A percentile compares a stretch with the other conserved stretches of the same genome.
phyloP scores from a whole-genome alignment of 805 yeast genomes.

The Schwanniomyces vanrijiae region DNA sequence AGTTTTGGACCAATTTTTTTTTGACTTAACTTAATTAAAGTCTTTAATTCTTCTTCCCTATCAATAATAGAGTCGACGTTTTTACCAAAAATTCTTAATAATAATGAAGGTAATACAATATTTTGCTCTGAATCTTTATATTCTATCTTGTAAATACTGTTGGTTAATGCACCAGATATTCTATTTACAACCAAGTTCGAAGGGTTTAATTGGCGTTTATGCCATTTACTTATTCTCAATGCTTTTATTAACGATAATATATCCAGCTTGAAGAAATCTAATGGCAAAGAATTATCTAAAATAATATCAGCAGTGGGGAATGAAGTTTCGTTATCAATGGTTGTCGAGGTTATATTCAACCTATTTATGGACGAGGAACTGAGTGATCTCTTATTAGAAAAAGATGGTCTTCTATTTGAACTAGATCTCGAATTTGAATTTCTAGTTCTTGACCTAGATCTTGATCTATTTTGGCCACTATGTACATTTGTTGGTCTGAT shows the following conservation, averaged over 20 bases:
- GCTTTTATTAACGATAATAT: constrained; percentile 62
- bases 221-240: constrained; percentile 79
- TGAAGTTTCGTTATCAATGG: constrained; percentile 29
- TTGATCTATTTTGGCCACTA: constrained; percentile 26
- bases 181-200: constrained; percentile 54
- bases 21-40: constrained; percentile 69
- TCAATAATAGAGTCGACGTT: constrained; percentile 85
- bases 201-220: constrained; percentile 45
- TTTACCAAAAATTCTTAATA: constrained; percentile 85
- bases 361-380: constrained; percentile 33
- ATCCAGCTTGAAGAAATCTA: constrained; percentile 84
- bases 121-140: constrained; percentile 41
- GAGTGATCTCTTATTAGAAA: constrained; percentile 33
- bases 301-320: constrained; percentile 55
- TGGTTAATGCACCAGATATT: constrained; percentile 92
- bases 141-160: constrained; percentile 77
- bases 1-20: constrained; percentile 86
- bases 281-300: constrained; percentile 75
- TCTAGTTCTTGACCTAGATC: constrained; percentile 37
- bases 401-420: constrained; percentile 34
- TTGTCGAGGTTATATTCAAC: constrained; percentile 26
- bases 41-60: constrained; percentile 73
- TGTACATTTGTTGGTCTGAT: constrained; percentile 8
- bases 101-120: constrained; percentile 54
- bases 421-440: constrained; percentile 33